These are phyloP conservation scores for Podospora fimiseda DNA, from an alignment of 495 filamentous ascomycete species.

Conservation along the genomic window DNA sequence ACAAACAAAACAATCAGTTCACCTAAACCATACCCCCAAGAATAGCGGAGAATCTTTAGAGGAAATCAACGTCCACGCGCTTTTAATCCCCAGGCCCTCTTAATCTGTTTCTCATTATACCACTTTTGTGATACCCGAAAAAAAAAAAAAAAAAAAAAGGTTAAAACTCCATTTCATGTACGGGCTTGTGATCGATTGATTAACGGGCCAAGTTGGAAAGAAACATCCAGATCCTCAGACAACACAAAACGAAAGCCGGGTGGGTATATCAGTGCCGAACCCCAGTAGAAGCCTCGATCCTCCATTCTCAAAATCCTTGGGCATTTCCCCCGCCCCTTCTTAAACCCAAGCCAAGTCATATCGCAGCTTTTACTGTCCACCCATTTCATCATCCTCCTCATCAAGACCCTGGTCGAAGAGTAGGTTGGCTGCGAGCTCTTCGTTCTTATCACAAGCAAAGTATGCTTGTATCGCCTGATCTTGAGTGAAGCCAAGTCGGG, in stretches of 20 bases:
- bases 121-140: background rate
- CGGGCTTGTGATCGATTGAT: too few relatives aligned
- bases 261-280: background rate
- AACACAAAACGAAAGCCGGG: background rate
- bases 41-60: too few relatives aligned
- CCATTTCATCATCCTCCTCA: constrained; percentile 55
- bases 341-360: background rate
- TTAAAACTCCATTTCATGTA: too few relatives aligned
- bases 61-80: background rate
- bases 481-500: constrained; percentile 83
- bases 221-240: too few relatives aligned
- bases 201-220: too few relatives aligned
- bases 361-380: constrained; percentile 17
- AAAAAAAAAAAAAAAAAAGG: too few relatives aligned
- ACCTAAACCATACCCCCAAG: background rate
- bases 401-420: constrained; percentile 95
- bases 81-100: too few relatives aligned
- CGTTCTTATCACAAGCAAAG: constrained; percentile 99
- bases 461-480: constrained; percentile 96
- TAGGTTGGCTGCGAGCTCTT: constrained; percentile 95
- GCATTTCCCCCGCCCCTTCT: background rate
- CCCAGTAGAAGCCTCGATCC: too few relatives aligned
- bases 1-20: background rate
- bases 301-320: too few relatives aligned
- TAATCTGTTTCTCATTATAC: too few relatives aligned